Percentiles rank a stretch among this genome's conserved stretches.
phyloP scores from a whole-genome alignment of 441 rosid species.

The Dalechampia spathulata region DNA sequence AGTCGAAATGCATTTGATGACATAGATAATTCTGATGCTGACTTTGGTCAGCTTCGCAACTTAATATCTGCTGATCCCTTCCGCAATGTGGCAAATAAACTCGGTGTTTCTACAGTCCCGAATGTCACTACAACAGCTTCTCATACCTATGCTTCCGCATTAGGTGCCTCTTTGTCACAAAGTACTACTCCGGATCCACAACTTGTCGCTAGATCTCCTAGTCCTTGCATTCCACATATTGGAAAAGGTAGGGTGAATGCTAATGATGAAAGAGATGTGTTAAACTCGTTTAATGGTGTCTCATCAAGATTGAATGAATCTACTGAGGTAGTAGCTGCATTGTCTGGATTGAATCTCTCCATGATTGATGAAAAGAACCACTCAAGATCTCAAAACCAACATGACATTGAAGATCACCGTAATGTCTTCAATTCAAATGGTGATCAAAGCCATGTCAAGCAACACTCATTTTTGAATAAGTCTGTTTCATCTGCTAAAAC shows the following conservation, averaged over 20 bases:
- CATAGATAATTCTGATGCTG: slow-evolving; percentile 41
- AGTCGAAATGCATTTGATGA: slow-evolving; percentile 82
- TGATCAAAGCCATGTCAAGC: slow-evolving; percentile 27
- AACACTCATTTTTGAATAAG: slow-evolving; percentile 29
- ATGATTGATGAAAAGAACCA: slow-evolving; percentile 29
- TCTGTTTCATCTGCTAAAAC: slow-evolving; percentile 28
- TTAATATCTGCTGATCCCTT: slow-evolving; percentile 36
- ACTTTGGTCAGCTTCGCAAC: slow-evolving; percentile 41
- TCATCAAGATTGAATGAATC: slow-evolving; percentile 33
- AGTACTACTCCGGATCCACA: slow-evolving; percentile 89
- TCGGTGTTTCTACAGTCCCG: slow-evolving; percentile 35
- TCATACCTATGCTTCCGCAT: slow-evolving; percentile 71
- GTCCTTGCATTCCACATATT: slow-evolving; percentile 49
- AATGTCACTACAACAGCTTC: slow-evolving; percentile 45
- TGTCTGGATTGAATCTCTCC: slow-evolving; percentile 59
- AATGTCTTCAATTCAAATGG: slow-evolving; percentile 32
- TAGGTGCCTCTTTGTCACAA: slow-evolving; percentile 75
- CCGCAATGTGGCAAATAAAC: slow-evolving; percentile 31
- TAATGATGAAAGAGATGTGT: slow-evolving; percentile 36
- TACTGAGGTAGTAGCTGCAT: slow-evolving; percentile 44
- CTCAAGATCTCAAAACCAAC: too few species aligned
- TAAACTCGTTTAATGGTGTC: slow-evolving; percentile 33
- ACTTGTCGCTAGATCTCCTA: slow-evolving; percentile 51
- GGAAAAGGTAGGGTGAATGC: slow-evolving; percentile 42
- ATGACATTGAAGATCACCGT: slow-evolving; percentile 6